These are phyloP conservation scores for Fraxinus sp. DNA, from an alignment of 305 asterid genomes.

Conservation along the genomic window DNA sequence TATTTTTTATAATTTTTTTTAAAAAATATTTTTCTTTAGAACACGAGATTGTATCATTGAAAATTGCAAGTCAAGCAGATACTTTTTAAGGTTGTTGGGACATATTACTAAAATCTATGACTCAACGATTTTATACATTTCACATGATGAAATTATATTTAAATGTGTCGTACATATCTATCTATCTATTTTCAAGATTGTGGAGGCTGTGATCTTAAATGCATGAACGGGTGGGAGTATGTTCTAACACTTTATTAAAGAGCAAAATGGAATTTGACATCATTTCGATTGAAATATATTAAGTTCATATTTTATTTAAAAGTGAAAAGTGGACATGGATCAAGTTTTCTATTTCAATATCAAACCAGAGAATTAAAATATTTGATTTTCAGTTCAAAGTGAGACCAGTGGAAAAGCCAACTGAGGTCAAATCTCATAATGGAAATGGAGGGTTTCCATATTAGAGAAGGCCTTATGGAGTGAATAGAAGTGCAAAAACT, in stretches of 20 bases:
- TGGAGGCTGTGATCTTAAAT: not conserved
- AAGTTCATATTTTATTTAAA: not conserved
- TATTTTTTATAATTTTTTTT: not conserved
- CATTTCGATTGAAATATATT: no score
- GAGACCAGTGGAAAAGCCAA: no score
- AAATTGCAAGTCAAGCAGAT: not conserved
- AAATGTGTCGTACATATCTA: not conserved
- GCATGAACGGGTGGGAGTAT: not conserved
- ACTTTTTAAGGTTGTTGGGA: not conserved
- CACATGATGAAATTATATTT: not conserved
- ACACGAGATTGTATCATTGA: not conserved
- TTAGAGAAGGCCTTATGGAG: no score
- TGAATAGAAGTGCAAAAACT: no score
- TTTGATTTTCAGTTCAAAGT: not conserved
- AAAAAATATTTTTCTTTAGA: not conserved
- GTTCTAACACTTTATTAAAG: not conserved
- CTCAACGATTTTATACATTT: not conserved
- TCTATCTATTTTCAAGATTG: not conserved
- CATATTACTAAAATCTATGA: not conserved
- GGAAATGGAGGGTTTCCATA: no score
- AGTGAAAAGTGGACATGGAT: not conserved
- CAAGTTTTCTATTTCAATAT: not conserved
- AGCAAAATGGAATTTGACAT: not conserved
- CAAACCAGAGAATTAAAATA: not conserved
- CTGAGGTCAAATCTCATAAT: no score